These are phyloP conservation scores for Apiotrichum brassicae DNA, from an alignment of 1,284 basidiomycete genomes.

Conservation along the genomic window DNA sequence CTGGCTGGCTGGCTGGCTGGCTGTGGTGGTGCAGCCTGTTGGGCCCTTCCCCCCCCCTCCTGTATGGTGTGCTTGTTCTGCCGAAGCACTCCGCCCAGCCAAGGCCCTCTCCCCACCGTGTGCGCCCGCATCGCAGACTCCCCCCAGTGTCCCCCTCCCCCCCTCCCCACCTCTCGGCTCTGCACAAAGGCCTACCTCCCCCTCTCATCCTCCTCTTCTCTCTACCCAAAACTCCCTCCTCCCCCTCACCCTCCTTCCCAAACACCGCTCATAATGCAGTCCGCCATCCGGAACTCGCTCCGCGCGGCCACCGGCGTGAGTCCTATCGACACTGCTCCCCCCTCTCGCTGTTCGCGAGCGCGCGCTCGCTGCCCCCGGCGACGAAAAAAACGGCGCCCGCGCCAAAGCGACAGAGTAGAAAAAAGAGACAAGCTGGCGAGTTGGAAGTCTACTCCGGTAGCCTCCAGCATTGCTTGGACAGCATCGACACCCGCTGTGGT, in stretches of 20 bases:
- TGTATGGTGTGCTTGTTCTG: too few relatives aligned
- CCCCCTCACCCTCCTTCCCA: constrained; percentile 48
- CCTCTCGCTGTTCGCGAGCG: neutral
- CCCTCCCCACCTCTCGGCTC: constrained; percentile 2
- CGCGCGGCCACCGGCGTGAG: constrained; percentile 39
- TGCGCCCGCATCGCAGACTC: too few relatives aligned
- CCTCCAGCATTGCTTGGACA: too few relatives aligned
- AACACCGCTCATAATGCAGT: constrained; percentile 60
- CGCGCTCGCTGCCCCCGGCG: neutral
- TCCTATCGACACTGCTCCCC: constrained; percentile 3
- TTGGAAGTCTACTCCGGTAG: too few relatives aligned
- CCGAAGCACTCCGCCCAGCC: too few relatives aligned
- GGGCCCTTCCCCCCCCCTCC: too few relatives aligned
- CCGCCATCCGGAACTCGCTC: constrained; percentile 72
- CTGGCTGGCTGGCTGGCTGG: too few relatives aligned
- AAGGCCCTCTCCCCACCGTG: neutral
- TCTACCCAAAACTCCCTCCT: constrained; percentile 48
- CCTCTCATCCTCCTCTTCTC: constrained; percentile 11
- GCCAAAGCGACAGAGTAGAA: too few relatives aligned
- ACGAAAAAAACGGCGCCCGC: neutral
- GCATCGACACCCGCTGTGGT: too few relatives aligned
- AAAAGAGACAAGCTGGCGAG: too few relatives aligned
- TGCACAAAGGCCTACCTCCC: neutral
- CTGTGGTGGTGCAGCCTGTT: too few relatives aligned
- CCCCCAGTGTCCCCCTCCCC: too few relatives aligned